These are phyloP conservation scores for Mucor ambiguus DNA, from an alignment of 371 early-diverging fungal species.

Conservation along the genomic window DNA sequence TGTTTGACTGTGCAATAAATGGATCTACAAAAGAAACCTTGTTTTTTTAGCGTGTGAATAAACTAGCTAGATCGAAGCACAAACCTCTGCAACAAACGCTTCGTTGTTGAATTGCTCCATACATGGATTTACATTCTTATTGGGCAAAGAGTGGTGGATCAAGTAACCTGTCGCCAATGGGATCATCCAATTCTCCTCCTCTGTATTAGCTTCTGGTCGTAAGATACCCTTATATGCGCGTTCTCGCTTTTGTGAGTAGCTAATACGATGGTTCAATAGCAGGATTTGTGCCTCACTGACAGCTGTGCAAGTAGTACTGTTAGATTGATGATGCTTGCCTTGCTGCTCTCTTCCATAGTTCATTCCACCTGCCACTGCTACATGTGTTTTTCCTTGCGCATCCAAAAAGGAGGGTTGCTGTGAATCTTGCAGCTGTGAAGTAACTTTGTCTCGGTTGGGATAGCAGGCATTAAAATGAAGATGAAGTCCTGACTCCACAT, in stretches of 20 bases:
- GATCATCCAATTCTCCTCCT: conserved; percentile 34
- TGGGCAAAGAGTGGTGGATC: conserved; percentile 32
- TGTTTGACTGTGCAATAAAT: conserved; percentile 23
- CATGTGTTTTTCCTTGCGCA: background rate
- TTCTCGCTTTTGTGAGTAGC: conserved; percentile 36
- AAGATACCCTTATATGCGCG: conserved; percentile 25
- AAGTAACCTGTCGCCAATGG: conserved; percentile 51
- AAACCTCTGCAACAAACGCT: conserved; percentile 39
- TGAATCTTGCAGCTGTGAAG: conserved; percentile 1
- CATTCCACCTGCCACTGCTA: background rate
- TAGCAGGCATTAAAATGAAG: conserved; percentile 23
- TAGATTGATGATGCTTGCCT: background rate
- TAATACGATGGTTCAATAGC: conserved; percentile 45
- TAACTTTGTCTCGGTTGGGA: conserved; percentile 5
- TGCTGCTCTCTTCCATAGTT: background rate
- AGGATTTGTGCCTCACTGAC: conserved; percentile 36
- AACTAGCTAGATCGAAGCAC: background rate
- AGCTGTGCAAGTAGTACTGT: too few species aligned
- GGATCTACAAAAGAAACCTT: conserved; percentile 10
- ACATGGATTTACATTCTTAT: conserved; percentile 31
- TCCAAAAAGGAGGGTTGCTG: conserved; percentile 10
- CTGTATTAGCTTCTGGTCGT: conserved; percentile 12
- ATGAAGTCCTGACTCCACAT: conserved; percentile 43
- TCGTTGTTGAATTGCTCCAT: conserved; percentile 31
- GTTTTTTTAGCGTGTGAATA: background rate